Evolutionary conservation across 495 filamentous ascomycete genomes (phyloP), one percentile per base, ranked within the genome.

Genomic region (Terfezia boudieri): DNA sequence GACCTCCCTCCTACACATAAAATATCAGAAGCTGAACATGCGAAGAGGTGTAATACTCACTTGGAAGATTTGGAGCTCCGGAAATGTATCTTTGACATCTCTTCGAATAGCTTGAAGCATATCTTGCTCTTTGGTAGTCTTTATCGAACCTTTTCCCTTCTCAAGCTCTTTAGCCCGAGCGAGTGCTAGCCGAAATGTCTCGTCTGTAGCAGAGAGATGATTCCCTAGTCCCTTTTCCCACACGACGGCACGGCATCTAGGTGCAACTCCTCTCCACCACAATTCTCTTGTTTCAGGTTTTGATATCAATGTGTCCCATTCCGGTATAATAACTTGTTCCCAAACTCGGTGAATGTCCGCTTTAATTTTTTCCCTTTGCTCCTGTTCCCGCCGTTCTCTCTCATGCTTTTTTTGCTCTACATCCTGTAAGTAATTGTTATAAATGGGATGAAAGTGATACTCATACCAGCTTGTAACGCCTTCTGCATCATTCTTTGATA

Each of bases 401-500:
- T 80, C 71, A 8, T 55, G 46, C 10, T 71, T 69, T 49, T 72
- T 76, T 49, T 72, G 71, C 23, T 79, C 75, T 65, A n/a, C n/a
- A 37, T 35, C 14, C 23, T 16, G 20, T 43, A 38, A 16, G 55
- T 63, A 51, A 59, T 46, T 46, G 55, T 55, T 37, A 35, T 9
- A 36, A 1, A 7, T 9, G 37, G 20, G 9, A 48, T 55, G 17
- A 36, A n/a, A 32, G 23, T 46, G 49, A 20, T 16, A 0, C n/a
- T n/a, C 72, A 50, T 67, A 79, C 78, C 76, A 49, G 81, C 76
- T 67, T 93, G 86, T 36, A 77, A 69, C 50, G 84, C 82, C 53
- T 76, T 74, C 0, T 78, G 78, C 84, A 94, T 92, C 84, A 98
- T 96, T 61, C 73, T 77, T 65, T 93, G 82, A 61, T 94, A 98